Base-by-base conservation (phyloP, 1,139 yeast species). In the Saccharomyces hybrid region DNA sequence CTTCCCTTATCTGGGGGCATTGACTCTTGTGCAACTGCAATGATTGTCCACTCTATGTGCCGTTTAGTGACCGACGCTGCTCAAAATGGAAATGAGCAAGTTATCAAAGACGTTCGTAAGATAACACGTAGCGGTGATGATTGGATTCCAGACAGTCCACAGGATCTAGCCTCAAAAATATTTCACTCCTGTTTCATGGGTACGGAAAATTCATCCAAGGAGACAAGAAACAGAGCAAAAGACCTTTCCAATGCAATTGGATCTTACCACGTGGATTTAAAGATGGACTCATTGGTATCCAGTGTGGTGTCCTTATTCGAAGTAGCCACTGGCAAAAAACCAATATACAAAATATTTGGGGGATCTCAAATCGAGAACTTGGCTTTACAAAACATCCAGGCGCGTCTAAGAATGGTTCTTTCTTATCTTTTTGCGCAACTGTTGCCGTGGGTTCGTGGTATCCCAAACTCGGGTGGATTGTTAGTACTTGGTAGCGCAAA, bases 151-250 rank as follows among this genome's bases (percentile, higher is more conserved):
- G 65, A 71, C 0, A 80, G 81, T 47, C 88, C 97, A 4, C 83
- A 79, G 58, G 96, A 89, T 53, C 75, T 95, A 49, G 88, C 96
- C 1, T 72, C 74, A 52, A 78, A 79, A 58, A 76, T 95, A 13
- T 93, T 93, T 73, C 93, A 89, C 69, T 86, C 98, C 0, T 82
- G 93, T 63, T 93, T 83, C 68, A 91, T 93, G 98, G 99, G 99
- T 4, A 91, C 99, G 0, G 83, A 81, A 61, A 93, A 95, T 71
- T 93, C 99, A 0, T 89, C 96, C 0, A 69, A 61, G 9, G 99
- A 91, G 60, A 95, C 99, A 0, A 80, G 96, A 62, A 57, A 75
- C 3, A 81, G 99, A 62, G 95, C 98, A n/a, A 84, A 82, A 63
- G 83, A 80, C 25, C 76, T 93, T 53, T 85, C 98, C 1, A 71